Percentiles rank a stretch among this genome's conserved stretches.
Conservation (phyloP, 306 rosid species). For the Biancaea sappan region DNA sequence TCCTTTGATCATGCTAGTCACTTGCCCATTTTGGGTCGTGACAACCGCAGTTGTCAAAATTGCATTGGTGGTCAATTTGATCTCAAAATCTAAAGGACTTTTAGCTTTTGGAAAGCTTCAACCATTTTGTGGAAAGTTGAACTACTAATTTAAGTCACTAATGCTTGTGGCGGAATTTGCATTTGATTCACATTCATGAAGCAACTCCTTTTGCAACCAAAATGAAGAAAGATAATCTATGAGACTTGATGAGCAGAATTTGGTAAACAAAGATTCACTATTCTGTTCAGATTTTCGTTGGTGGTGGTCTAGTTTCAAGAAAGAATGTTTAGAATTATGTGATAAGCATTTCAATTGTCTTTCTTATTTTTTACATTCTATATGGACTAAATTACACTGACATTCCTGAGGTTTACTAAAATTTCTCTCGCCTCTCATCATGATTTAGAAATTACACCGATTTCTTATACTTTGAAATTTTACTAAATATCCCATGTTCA, state of each 20-base stretch:
- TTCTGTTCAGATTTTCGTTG: constrained; percentile 1
- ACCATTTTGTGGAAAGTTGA: background rate
- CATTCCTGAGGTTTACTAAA: background rate
- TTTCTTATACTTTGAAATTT: background rate
- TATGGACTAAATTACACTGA: background rate
- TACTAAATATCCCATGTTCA: background rate
- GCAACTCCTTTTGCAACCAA: constrained; percentile 1
- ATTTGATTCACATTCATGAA: background rate
- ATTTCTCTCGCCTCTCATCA: background rate
- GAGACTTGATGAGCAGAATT: background rate
- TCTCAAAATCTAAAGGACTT: background rate
- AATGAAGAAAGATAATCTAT: background rate
- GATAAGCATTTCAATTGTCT: background rate
- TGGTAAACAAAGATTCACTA: background rate
- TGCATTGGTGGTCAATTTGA: background rate
- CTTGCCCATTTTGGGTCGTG: too few species aligned
- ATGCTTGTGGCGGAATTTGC: background rate
- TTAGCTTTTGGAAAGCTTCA: background rate
- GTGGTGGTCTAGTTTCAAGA: background rate
- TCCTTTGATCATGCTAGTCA: too few species aligned
- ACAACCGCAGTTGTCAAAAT: constrained; percentile 25
- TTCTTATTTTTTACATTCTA: background rate
- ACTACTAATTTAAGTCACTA: background rate
- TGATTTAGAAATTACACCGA: background rate
- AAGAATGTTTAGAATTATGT: background rate